These are phyloP conservation scores for Diaporthe sp. DNA, from an alignment of 2,329 filamentous ascomycete species.

Conservation along the genomic window DNA sequence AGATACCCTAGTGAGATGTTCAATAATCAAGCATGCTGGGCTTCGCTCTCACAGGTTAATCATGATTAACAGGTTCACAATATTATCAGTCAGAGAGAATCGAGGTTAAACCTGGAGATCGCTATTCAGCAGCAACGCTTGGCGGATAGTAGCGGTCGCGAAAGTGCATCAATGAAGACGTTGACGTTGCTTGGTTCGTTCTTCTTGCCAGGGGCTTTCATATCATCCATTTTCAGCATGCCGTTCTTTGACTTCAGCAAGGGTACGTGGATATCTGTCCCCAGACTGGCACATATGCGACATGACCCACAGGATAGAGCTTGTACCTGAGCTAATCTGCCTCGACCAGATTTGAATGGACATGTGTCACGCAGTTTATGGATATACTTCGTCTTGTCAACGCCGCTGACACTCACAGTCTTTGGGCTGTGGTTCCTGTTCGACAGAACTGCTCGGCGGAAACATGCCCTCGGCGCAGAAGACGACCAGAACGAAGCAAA, in stretches of 20 bases:
- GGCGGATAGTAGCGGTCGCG: slow-evolving; percentile 37
- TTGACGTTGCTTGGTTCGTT: neutral
- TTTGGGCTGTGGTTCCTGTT: neutral
- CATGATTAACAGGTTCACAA: slow-evolving; percentile 43
- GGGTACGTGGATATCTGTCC: neutral
- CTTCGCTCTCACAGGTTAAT: neutral
- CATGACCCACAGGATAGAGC: neutral
- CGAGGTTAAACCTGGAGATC: slow-evolving; percentile 46
- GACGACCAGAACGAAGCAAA: neutral
- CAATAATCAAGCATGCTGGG: neutral
- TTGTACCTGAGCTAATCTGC: rapidly evolving
- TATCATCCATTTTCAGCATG: slow-evolving; percentile 21
- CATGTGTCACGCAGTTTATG: slow-evolving; percentile 15
- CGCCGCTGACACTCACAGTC: neutral
- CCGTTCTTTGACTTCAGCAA: slow-evolving; percentile 17
- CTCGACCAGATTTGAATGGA: neutral
- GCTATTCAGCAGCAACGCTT: slow-evolving; percentile 39
- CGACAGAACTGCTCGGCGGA: neutral
- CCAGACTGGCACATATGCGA: too few relatives aligned
- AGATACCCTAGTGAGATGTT: slow-evolving; percentile 26
- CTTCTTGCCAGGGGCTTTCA: neutral
- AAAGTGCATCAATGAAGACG: slow-evolving; percentile 42
- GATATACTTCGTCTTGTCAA: slow-evolving; percentile 20
- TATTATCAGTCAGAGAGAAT: slow-evolving; percentile 48
- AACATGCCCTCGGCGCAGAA: neutral